phyloP scores from a whole-genome alignment of 441 rosid genomes.

The Bocquillonia castaneifolia region DNA sequence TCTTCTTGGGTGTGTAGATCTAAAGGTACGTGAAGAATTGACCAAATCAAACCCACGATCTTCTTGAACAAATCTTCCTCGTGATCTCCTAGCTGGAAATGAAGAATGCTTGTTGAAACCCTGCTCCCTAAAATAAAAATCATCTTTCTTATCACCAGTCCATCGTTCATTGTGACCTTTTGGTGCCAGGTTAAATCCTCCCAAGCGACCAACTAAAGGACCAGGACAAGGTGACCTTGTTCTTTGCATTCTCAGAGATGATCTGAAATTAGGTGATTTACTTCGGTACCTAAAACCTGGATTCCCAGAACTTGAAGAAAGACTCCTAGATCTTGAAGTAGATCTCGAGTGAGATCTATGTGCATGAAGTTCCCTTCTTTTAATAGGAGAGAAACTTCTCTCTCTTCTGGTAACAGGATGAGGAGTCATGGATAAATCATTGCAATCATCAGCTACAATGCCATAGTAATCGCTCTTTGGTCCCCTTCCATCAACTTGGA shows the following conservation, averaged over 20 bases:
- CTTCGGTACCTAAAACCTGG: constrained; percentile 12
- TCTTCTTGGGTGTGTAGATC: neutral
- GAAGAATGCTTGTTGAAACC: constrained; percentile 17
- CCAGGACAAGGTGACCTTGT: constrained; percentile 4
- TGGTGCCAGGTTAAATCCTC: constrained; percentile 10
- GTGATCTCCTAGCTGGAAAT: constrained; percentile 9
- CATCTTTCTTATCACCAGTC: constrained; percentile 18
- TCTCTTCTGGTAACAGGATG: constrained; percentile 14
- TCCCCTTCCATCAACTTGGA: constrained; percentile 10
- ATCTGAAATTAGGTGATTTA: constrained; percentile 17
- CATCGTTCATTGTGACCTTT: constrained; percentile 10
- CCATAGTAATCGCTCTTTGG: constrained; percentile 11
- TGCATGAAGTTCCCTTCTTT: constrained; percentile 14
- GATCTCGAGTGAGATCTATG: constrained; percentile 7
- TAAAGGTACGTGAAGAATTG: neutral
- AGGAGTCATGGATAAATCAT: constrained; percentile 2
- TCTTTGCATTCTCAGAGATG: neutral
- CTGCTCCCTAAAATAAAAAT: constrained; percentile 9
- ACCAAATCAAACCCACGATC: constrained; percentile 16
- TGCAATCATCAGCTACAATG: constrained; percentile 9
- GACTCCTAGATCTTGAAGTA: constrained; percentile 17
- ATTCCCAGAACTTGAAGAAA: constrained; percentile 12
- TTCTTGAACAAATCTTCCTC: neutral
- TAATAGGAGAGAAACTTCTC: constrained; percentile 23
- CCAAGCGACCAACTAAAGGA: neutral